Evolutionary conservation across 352 stramenopile species (phyloP).

Genomic region (Albugo candida): DNA sequence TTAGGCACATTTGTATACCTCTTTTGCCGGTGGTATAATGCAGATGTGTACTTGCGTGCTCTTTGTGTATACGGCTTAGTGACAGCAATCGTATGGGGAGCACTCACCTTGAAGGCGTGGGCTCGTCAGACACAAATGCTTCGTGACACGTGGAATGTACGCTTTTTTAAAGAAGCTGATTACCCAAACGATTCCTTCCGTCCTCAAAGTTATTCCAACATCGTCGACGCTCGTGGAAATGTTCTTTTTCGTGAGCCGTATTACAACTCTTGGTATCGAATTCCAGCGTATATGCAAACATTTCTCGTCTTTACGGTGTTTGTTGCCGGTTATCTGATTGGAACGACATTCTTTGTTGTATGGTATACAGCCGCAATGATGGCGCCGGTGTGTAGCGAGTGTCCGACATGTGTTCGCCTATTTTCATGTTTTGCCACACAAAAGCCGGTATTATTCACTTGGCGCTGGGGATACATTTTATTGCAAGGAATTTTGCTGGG

Average conservation of each 20-base stretch:
- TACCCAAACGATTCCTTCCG: constrained; percentile 67
- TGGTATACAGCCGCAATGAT: constrained; percentile 80
- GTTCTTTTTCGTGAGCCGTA: constrained; percentile 66
- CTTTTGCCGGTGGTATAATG: constrained; percentile 39
- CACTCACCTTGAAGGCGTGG: constrained; percentile 60
- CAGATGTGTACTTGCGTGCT: constrained; percentile 57
- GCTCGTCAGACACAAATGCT: constrained; percentile 56
- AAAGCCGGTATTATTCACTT: constrained; percentile 43
- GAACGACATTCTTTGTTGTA: constrained; percentile 73
- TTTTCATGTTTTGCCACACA: constrained; percentile 70
- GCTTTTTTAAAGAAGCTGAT: constrained; percentile 72
- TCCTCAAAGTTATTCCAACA: constrained; percentile 49
- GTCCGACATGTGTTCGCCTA: constrained; percentile 43
- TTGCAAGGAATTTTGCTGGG: constrained; percentile 62
- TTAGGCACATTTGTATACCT: constrained; percentile 41
- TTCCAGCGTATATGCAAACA: constrained; percentile 64
- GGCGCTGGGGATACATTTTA: constrained; percentile 70
- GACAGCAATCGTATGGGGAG: constrained; percentile 54
- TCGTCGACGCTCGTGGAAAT: constrained; percentile 47
- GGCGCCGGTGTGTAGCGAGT: constrained; percentile 59
- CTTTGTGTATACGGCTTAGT: constrained; percentile 66
- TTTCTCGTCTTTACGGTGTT: constrained; percentile 64
- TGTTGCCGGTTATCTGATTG: constrained; percentile 53
- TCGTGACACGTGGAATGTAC: constrained; percentile 67
- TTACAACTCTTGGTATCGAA: constrained; percentile 57